Conservation (phyloP, 106 monocot genomes). For the Apostasia ramifera region DNA sequence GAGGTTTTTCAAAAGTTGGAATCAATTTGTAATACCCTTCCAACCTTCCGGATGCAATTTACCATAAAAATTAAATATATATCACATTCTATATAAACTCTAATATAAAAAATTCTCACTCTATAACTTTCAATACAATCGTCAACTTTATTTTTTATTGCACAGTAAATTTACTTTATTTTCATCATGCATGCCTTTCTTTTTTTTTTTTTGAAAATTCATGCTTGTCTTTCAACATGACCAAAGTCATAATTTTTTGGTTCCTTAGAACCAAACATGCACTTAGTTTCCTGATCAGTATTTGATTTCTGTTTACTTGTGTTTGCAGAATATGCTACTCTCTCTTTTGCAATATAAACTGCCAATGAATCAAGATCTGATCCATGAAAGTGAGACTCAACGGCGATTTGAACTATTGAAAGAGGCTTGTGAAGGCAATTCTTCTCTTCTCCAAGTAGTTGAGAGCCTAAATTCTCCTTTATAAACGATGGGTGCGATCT, state of each 20-base stretch:
- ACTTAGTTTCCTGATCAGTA: background rate
- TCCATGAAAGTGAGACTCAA: slow-evolving; percentile 17
- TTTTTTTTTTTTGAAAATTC: too few relatives aligned
- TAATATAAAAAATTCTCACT: too few relatives aligned
- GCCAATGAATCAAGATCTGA: slow-evolving; percentile 15
- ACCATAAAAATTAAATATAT: too few relatives aligned
- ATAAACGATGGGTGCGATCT: slow-evolving; percentile 1
- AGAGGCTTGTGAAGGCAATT: slow-evolving; percentile 73
- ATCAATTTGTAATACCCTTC: too few relatives aligned
- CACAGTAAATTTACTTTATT: background rate
- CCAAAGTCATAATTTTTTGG: background rate
- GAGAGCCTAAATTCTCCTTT: slow-evolving; percentile 38
- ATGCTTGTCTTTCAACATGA: too few relatives aligned
- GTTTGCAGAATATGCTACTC: slow-evolving; percentile 55
- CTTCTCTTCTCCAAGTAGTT: slow-evolving; percentile 52
- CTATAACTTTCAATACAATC: too few relatives aligned
- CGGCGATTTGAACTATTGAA: slow-evolving; percentile 50
- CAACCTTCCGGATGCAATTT: too few relatives aligned
- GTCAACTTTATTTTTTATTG: background rate
- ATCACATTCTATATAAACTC: too few relatives aligned
- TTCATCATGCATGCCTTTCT: background rate
- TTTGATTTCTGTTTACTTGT: slow-evolving; percentile 6
- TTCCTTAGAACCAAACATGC: background rate
- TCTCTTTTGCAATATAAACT: slow-evolving; percentile 40
- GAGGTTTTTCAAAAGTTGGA: too few relatives aligned